Percentiles rank a stretch among this genome's conserved stretches.
phyloP scores from a whole-genome alignment of 495 filamentous ascomycete species.

The Aspergillus hancockii region DNA sequence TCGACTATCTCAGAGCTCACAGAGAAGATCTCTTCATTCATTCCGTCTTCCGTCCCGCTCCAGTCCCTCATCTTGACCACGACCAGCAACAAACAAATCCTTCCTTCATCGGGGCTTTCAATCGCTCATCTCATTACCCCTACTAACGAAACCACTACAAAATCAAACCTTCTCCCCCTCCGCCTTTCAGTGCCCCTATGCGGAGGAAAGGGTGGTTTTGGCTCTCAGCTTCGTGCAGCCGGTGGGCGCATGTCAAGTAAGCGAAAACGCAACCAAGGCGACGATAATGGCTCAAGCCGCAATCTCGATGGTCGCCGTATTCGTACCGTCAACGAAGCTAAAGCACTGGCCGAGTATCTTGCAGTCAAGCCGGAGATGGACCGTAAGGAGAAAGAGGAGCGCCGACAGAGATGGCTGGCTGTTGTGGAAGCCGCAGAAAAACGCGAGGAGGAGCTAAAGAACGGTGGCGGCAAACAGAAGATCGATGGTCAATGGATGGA shows the following conservation, averaged over 20 bases:
- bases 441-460: conserved; percentile 74
- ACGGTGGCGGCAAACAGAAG: conserved; percentile 64
- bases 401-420: conserved; percentile 76
- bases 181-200: conserved; percentile 73
- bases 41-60: conserved; percentile 55
- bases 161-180: conserved; percentile 76
- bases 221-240: conserved; percentile 92
- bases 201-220: conserved; percentile 97
- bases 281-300: conserved; percentile 82
- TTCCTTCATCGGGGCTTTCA: conserved; percentile 37
- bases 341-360: conserved; percentile 90
- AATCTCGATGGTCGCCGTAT: conserved; percentile 91
- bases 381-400: conserved; percentile 81
- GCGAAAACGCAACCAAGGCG: conserved; percentile 81
- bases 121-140: conserved; percentile 24
- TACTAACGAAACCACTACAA: conserved; percentile 35
- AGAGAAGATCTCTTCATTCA: conserved; percentile 58
- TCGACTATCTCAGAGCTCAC: conserved; percentile 69
- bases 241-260: conserved; percentile 96
- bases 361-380: conserved; percentile 98
- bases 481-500: conserved; percentile 93
- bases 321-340: conserved; percentile 90
- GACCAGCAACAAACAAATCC: conserved; percentile 70
- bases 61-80: conserved; percentile 75
- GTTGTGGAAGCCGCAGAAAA: conserved; percentile 81